Evolutionary conservation across 495 filamentous ascomycete genomes (phyloP), one percentile per base, ranked within the genome.

Genomic region (Daldinia decipiens): DNA sequence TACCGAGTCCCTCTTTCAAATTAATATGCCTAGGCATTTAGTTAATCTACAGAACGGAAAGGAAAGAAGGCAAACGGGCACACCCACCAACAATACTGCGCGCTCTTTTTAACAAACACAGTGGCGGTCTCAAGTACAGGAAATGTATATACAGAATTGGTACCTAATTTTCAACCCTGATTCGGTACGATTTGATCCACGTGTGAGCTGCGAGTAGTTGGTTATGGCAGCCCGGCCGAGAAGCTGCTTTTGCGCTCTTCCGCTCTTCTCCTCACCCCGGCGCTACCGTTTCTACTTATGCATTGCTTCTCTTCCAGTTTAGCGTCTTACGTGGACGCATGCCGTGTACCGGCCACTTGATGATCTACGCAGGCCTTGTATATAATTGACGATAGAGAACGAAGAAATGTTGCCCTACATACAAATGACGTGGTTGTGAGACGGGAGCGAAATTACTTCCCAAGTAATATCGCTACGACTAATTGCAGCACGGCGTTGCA

Each of bases 271-370:
- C 17, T 19, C 21, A 59, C 13, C 21, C 38, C 56, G 40, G 40
- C 34, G 31, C 36, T 38, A 55, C 26, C 38, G 12, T 40, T 59
- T 57, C 4, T 52, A 54, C 47, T 68, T 63, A 68, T 59, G 65
- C 70, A 61, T 57, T 64, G 39, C 31, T 68, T 67, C 60, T 50
- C 38, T 60, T 67, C 34, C 27, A 27, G 56, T 45, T 36, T 72
- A 65, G 70, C 45, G 47, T 65, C 65, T 65, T 72, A 72, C 70
- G 70, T 72, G 70, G 70, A 68, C 65, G 56, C 53, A 64, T 13
- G 63, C 38, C 29, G 69, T 60, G 59, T 64, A 64, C 55, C 69
- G 60, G 39, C 27, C 9, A 31, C 19, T 24, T 50, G 59, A 59
- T 24, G 69, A 72, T 72, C 59, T 54, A 59, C 68, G 54, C 57